phyloP scores from a whole-genome alignment of 2,329 filamentous ascomycete genomes.

The Phaeosphaeriaceae sp. region DNA sequence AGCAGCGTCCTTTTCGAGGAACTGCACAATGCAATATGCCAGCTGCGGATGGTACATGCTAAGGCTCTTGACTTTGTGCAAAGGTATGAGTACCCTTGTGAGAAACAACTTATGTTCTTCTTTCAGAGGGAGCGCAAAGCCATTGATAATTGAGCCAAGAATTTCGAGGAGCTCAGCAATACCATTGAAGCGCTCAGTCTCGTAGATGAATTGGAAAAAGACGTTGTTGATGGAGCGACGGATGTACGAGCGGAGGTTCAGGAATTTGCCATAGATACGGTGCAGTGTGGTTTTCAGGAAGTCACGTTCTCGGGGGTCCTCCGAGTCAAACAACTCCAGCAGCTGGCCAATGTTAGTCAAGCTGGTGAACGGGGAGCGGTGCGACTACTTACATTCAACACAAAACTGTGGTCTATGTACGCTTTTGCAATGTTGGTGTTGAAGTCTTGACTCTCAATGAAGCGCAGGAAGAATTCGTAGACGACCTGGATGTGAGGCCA shows the following conservation, averaged over 20 bases:
- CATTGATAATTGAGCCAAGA: conserved; percentile 97
- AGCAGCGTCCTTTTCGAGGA: conserved; percentile 95
- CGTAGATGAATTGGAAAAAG: conserved; percentile 99
- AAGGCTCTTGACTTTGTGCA: conserved; percentile 98
- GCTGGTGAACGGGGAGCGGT: neutral
- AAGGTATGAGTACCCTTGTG: conserved; percentile 86
- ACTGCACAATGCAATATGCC: conserved; percentile 98
- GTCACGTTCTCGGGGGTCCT: conserved; percentile 94
- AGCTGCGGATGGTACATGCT: conserved; percentile 99
- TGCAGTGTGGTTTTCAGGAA: conserved; percentile 98
- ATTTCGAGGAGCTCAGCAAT: conserved; percentile 97
- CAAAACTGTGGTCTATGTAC: conserved; percentile 98
- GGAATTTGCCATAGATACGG: conserved; percentile 97
- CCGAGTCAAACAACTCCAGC: conserved; percentile 97
- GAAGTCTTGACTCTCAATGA: conserved; percentile 99
- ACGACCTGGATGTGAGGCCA: conserved; percentile 99
- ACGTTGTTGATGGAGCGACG: conserved; percentile 99
- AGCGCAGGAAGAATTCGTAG: conserved; percentile 98
- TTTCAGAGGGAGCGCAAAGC: conserved; percentile 94
- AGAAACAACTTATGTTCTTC: conserved; percentile 99
- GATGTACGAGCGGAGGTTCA: conserved; percentile 97
- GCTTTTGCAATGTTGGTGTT: conserved; percentile 99
- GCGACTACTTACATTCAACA: conserved; percentile 69
- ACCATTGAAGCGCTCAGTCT: conserved; percentile 97
- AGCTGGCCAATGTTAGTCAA: conserved; percentile 60